Base-by-base conservation (phyloP, 176 grass and related monocot species). In the Hordeum marinum region DNA sequence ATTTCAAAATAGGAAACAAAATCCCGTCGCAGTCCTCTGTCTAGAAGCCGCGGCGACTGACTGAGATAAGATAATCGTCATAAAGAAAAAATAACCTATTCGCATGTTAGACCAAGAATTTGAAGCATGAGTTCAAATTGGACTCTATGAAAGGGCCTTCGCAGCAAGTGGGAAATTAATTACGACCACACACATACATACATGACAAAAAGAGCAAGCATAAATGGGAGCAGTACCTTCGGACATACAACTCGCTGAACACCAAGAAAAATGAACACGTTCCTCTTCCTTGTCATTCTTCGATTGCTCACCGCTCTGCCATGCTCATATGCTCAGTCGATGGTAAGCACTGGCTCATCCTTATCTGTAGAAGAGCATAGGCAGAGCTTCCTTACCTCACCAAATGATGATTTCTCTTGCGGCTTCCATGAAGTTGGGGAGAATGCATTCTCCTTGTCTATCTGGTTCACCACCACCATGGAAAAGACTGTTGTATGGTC, bases 401-500 rank as follows among this genome's bases (percentile, higher is more conserved):
- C 79, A 8, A 66, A 76, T 75, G 21, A 40, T 36, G 70, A 85
- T 45, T 97, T 97, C 64, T 84, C 87, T 12, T 91, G 87, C 25
- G 91, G 94, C 62, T 97, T 96, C 91, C 79, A 94, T 39, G 24
- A 46, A 61, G 48, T 88, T 39, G 89, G 91, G 75, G 64, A 48
- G 17, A 97, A 89, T 78, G 91, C 85, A 17, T 97, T 87, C 73
- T 80, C 84, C 79, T 97, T 94, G 63, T 89, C 94, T 17, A 88
- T 97, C 42, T 97, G 94, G 91, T 94, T 92, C 87, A 50, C 82
- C 8, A 70, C 75, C 39, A 70, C 87, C 23, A 18, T 26, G 1
- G 42, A 90, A 6, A 91, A 65, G 77, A 88, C 87, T 2, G 46
- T 90, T 2, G 94, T 90, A 35, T 97, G 94, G 91, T 86, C 91